Base-by-base conservation (phyloP, 768 basidiomycete genomes). In the Tubosaeta brunneosetosa region DNA sequence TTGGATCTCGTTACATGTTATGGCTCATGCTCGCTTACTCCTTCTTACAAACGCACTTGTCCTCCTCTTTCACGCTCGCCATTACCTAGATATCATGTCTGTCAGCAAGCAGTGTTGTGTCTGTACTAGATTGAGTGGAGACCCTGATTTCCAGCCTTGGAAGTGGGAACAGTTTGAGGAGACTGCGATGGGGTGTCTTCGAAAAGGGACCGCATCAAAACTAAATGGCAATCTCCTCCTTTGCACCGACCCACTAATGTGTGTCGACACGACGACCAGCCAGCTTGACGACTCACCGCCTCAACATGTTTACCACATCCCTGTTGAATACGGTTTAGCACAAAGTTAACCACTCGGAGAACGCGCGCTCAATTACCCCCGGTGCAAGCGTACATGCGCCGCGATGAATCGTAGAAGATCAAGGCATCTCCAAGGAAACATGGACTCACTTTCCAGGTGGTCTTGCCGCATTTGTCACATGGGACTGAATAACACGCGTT, bases 251-350 rank as follows among this genome's bases (percentile, higher is more conserved):
- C 47, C 40, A 22, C 22, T 22, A 22, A 22, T 22, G 22, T 22
- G 17, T 49, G 51, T 38, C 52, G 46, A 49, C 50, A 49, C 52
- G 49, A 50, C 54, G 52, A 56, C 47, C n/a, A 38, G n/a, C 27
- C 49, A 52, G 52, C 34, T 32, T 27, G 33, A 55, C 55, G 44
- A 75, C 79, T 77, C 68, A 85, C 86, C 66, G 70, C 54, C 48
- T 86, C 82, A 63, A 77, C 79, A 68, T 89, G 87, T 52, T 61
- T 60, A 10, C 87, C 87, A 56, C 87, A 89, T 46, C 87, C 87
- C 87, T 88, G 73, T 59, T 38, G 9, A 42, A 47, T 26, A 25
- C 25, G 19, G 33, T 31, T 61, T 31, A 61, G 51, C 50, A 56
- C 33, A 22, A 50, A 36, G 49, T 41, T 3, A 51, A 60, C 47